Evolutionary conservation across 331 rosid genomes (phyloP), one percentile per base, ranked within the genome.

Genomic region (Stylosanthes scabra): DNA sequence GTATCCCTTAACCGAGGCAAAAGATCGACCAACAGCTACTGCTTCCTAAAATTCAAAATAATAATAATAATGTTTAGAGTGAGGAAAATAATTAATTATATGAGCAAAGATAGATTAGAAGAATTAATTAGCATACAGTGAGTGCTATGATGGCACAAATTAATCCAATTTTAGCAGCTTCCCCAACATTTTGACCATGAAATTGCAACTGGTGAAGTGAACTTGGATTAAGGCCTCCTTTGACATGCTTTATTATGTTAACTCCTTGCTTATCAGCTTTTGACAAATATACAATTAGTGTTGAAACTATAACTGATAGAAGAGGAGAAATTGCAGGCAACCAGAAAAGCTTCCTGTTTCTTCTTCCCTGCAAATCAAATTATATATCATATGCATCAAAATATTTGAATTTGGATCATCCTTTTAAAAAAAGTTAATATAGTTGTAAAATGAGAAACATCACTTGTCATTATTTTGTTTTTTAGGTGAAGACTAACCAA

Each of bases 21-120:
- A 91, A 8, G 91, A 89, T 79, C 97, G 74, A 4, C 98, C 96
- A 39, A 93, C 98, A 4, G 93, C 97, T 52, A 93, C 76, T 68
- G 97, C 92, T 78, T 94, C 85, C 87, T 80, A 6, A 13, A 66
- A 37, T 39, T 64, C 37, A 3, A 63, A 39, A 39, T 39, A 39
- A 3, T 39, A 39, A 39, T 39, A 3, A 39, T 3, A 7, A 39
- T 39, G 5, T 39, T 39, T 3, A 39, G 56, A n/a, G 46, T 11
- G 11, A 3, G 8, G 7, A 41, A 47, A 61, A 39, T 0, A 57
- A 50, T 52, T 39, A 39, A 39, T 39, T 3, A 72, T 45, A 25
- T 16, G 11, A 34, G 8, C 0, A n/a, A 20, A 52, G n/a, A n/a
- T n/a, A n/a, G n/a, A 9, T 0, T 9, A 9, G 31, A 20, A 16